A percentile compares a stretch with the other conserved stretches of the same genome.
These are phyloP conservation scores for Puccinia coronata DNA, from an alignment of 1,284 basidiomycete genomes.

Conservation along the genomic window DNA sequence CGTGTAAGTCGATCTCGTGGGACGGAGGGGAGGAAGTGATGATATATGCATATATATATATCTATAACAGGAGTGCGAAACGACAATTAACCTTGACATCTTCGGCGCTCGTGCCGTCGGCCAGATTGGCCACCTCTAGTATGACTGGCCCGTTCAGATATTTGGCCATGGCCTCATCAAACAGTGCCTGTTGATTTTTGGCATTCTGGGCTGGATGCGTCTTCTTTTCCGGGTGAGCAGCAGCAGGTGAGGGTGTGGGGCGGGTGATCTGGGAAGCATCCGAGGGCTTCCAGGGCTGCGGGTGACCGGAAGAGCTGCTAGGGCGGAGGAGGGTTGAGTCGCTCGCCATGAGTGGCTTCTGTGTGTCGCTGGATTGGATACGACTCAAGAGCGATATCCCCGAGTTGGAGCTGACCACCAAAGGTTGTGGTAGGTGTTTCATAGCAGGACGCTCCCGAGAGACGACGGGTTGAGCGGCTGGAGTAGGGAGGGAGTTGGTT, in stretches of 20 bases:
- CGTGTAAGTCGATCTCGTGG: neutral
- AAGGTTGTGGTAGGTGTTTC: neutral
- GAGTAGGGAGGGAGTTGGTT: neutral
- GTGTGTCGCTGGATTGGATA: slow-evolving; percentile 9
- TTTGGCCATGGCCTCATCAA: slow-evolving; percentile 25
- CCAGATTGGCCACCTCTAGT: slow-evolving; percentile 45
- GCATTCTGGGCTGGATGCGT: neutral
- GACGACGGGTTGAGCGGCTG: neutral
- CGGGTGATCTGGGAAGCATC: neutral
- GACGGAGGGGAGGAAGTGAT: too few species aligned
- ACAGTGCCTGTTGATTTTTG: slow-evolving; percentile 17
- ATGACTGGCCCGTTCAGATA: slow-evolving; percentile 38
- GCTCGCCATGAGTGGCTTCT: slow-evolving; percentile 6
- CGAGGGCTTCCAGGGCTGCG: neutral
- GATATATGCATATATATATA: too few species aligned
- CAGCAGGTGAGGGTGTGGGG: neutral
- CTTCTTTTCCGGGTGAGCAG: neutral
- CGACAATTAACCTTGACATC: slow-evolving; percentile 27
- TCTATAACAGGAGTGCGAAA: neutral
- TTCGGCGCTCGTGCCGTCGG: slow-evolving; percentile 43
- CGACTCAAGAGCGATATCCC: slow-evolving; percentile 34
- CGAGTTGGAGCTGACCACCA: slow-evolving; percentile 10
- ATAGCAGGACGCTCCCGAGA: neutral
- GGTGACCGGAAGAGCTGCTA: neutral
- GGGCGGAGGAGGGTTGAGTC: neutral